Conservation (phyloP, 208 protist species). For the Leishmania braziliensis region DNA sequence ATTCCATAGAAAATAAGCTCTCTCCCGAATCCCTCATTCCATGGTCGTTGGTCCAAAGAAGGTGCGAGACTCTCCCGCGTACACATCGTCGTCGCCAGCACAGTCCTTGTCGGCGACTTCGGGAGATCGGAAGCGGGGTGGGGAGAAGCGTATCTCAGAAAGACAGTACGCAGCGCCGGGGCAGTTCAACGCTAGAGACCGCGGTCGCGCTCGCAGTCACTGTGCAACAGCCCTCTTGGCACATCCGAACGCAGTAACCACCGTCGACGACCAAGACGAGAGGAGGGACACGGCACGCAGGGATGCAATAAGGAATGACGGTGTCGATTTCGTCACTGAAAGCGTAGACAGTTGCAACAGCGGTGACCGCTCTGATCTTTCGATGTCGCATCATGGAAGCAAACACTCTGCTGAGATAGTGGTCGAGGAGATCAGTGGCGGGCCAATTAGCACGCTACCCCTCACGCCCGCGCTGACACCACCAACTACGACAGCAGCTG, state of each 20-base stretch:
- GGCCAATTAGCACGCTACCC: background rate
- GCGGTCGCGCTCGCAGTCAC: background rate
- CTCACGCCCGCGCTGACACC: background rate
- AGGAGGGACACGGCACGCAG: background rate
- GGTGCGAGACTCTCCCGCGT: slow-evolving; percentile 6
- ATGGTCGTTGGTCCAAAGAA: slow-evolving; percentile 12
- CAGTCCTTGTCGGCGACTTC: background rate
- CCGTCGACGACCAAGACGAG: background rate
- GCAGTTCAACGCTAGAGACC: background rate
- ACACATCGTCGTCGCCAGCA: background rate
- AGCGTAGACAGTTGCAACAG: background rate
- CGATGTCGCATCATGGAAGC: background rate
- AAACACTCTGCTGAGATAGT: background rate
- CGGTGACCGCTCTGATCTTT: background rate
- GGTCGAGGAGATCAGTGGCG: background rate
- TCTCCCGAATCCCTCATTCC: background rate
- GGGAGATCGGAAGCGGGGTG: background rate
- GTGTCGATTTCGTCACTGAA: background rate
- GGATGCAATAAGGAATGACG: background rate
- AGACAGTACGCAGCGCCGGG: background rate
- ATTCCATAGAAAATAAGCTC: background rate
- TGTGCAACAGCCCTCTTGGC: background rate
- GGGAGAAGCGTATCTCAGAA: background rate
- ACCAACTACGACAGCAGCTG: background rate
- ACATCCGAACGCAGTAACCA: background rate